phyloP scores from a whole-genome alignment of 2,329 filamentous ascomycete genomes.

The Fusarium sp. region DNA sequence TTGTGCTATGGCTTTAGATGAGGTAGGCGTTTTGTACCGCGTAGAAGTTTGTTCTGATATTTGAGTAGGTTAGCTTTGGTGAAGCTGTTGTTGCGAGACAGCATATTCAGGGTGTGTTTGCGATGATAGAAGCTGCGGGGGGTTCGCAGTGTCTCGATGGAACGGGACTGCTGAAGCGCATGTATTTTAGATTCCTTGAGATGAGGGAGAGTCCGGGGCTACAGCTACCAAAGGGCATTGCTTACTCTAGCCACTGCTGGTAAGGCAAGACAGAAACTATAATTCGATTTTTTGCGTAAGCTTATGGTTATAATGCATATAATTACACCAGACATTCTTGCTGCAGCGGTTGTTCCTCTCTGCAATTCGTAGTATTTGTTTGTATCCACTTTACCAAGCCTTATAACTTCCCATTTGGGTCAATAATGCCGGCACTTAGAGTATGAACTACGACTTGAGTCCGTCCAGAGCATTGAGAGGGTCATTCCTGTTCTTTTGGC shows the following conservation, averaged over 20 bases:
- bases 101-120: background rate
- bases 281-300: too few species aligned
- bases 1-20: conserved; percentile 11
- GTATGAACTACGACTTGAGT: background rate
- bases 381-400: background rate
- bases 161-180: background rate
- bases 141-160: background rate
- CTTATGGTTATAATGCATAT: accelerated
- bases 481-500: background rate
- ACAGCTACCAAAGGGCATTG: background rate
- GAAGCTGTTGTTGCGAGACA: background rate
- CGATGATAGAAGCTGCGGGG: background rate
- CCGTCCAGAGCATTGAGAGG: background rate
- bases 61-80: background rate
- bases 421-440: accelerated
- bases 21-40: background rate
- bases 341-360: too few species aligned
- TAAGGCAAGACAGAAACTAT: accelerated
- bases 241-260: background rate
- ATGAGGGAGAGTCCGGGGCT: background rate
- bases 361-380: accelerated
- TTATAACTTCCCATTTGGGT: background rate
- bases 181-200: background rate
- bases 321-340: background rate
- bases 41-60: background rate